Evolutionary conservation across 2,329 filamentous ascomycete species (phyloP), one percentile per base, ranked within the genome.

Genomic region (Colletotrichum tabaci): DNA sequence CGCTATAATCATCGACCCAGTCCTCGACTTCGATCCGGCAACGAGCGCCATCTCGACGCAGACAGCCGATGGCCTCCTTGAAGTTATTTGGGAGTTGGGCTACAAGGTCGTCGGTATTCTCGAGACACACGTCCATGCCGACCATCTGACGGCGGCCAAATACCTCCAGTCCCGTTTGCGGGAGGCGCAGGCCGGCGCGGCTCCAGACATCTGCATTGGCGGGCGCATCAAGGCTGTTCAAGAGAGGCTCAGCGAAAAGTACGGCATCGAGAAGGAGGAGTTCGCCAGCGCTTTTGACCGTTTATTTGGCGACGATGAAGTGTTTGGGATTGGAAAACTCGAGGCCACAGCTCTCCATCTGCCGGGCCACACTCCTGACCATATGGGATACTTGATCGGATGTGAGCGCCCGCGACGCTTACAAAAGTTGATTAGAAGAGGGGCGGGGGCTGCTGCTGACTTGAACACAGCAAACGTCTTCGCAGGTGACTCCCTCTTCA

Each of bases 41-140:
- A 77, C 65, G 8, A 71, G 74, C 66, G 73, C 74, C 3, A 82
- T 90, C 73, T 82, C 77, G 15, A 90, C 88, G 0, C 55, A 74
- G 1, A 79, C 84, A 1, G 89, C 89, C 18, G 87, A 90, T 71
- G 42, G 61, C 0, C 74, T 91, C 0, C 80, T 90, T 0, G 72
- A 79, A 0, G 23, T 86, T 0, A 75, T 87, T n/a, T 70, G 74
- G 2, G 75, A 83, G 9, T 76, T 85, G 2, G 78, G 79, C 2
- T 89, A 89, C 75, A 82, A 74, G 1, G 76, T 90, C 42, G 79
- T 80, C 4, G 80, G 77, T 52, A 87, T 91, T 47, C 82, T 91
- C 10, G 89, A 91, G 74, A 90, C 89, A 0, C 88, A 91, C 75
- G 84, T 82, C 1, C 86, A 89, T 72, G 87, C 87, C 40, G 86